Evolutionary conservation across 2,329 filamentous ascomycete genomes (phyloP), one percentile per base, ranked within the genome.

Genomic region (Didymella pomorum): DNA sequence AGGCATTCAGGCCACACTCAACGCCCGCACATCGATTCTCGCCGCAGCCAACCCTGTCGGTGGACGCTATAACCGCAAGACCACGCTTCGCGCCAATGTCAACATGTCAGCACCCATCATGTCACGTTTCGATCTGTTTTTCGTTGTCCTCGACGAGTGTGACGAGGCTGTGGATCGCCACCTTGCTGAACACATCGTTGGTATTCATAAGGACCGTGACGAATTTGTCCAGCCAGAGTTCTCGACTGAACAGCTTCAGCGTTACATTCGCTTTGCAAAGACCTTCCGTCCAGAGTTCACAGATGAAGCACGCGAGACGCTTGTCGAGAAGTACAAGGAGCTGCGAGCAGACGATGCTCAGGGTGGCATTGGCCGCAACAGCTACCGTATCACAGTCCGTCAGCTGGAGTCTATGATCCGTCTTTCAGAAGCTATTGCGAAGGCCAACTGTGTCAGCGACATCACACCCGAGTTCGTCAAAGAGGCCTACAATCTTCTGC

Each of bases 81-180:
- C 91, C 0, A 97, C 95, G 0, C 85, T 99, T 7, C 87, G 95
- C 50, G 88, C 92, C 63, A 99, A 99, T 78, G 94, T 99, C 79
- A 98, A 98, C 81, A 97, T 99, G 91, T 94, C 90, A 25, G 95
- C 95, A 1, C 95, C 95, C 58, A 99, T 99, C 81, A 99, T 99
- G 95, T 97, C 92, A 52, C 91, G 95, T 83, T 99, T 99, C 79
- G 95, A 99, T 81, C 84, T 99, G 10, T 99, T 99, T 84, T 99
- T 99, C 74, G 93, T 99, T 52, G 90, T 99, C 25, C 86, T 98
- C 0, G 95, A 99, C 75, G 95, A 99, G 72, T 98, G 94, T 76
- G 96, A 97, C 73, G 94, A 98, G 79, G 81, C 86, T 37, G 88
- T 96, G 31, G 95, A 99, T 75, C 89, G 93, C 56, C 92, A 96